Evolutionary conservation across 169 alveolate genomes (phyloP), one percentile per base, ranked within the genome.

Genomic region (Plasmodium berghei): DNA sequence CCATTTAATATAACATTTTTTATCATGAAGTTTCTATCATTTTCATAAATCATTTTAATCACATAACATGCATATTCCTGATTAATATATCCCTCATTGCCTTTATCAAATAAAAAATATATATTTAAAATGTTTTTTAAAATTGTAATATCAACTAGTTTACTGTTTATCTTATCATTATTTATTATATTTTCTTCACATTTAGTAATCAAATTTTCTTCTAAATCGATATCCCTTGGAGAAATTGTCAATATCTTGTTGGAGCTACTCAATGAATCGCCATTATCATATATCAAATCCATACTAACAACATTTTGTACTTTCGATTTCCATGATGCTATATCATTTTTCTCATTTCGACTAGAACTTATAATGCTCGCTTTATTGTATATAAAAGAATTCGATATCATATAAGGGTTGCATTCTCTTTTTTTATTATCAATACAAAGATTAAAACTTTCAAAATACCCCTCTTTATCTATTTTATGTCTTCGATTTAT

Each of bases 21-120:
- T 26, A 85, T 20, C 49, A 85, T 46, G 46, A 85, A 85, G 14
- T 58, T 24, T 22, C n/a, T 49, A 59, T 85, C 58, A 64, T 85
- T 85, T 70, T 85, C 67, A 52, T 85, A 85, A 58, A 85, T 85
- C 73, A 28, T 85, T 62, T 70, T 62, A 58, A 85, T 85, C 46
- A 85, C 85, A 85, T 56, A 48, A 16, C 75, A 67, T 18, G 91
- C 66, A 85, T 85, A 69, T 62, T 58, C 71, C 48, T 58, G 42
- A 28, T 85, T 56, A 48, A 85, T 85, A 49, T 45, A 72, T 22
- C 91, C 91, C 40, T 55, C 48, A 58, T 85, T 85, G n/a, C 69
- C 55, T 9, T 40, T 59, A 49, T 85, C 91, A 71, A 85, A 85
- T 52, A 85, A 62, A 72, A 70, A 85, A 70, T 85, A 85, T 62